phyloP scores from a whole-genome alignment of 495 filamentous ascomycete genomes.

The Aspergillus bertholletiae region DNA sequence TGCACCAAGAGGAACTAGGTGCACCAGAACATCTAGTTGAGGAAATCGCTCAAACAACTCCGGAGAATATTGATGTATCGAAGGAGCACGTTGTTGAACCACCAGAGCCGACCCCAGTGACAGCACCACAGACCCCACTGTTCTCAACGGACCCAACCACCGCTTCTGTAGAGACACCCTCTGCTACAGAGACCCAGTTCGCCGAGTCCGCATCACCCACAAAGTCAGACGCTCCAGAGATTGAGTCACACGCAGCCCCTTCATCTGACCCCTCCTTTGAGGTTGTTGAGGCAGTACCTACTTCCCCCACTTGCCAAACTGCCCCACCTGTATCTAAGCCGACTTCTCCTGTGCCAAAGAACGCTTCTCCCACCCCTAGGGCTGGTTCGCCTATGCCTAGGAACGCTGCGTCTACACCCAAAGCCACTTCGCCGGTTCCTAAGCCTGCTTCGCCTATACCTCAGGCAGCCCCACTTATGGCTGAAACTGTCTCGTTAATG shows the following conservation, averaged over 20 bases:
- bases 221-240: background rate
- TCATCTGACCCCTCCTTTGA: constrained; percentile 6
- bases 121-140: constrained; percentile 19
- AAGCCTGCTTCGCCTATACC: constrained; percentile 8
- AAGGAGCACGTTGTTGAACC: constrained; percentile 17
- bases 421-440: constrained; percentile 9
- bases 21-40: constrained; percentile 12
- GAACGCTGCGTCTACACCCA: constrained; percentile 15
- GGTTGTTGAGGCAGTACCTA: constrained; percentile 1
- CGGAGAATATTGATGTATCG: constrained; percentile 7
- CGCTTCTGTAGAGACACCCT: constrained; percentile 29
- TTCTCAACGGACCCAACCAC: constrained; percentile 5
- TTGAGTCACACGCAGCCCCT: constrained; percentile 3
- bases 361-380: constrained; percentile 8
- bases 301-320: constrained; percentile 12
- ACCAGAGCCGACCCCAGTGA: constrained; percentile 17
- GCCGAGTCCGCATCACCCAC: constrained; percentile 4
- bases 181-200: constrained; percentile 16
- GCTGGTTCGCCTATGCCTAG: constrained; percentile 16
- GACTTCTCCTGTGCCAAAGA: constrained; percentile 6
- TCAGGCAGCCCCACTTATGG: constrained; percentile 3
- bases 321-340: constrained; percentile 16
- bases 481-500: constrained; percentile 7
- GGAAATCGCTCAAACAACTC: constrained; percentile 6
- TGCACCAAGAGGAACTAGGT: constrained; percentile 12